Evolutionary conservation across 1,284 basidiomycete species (phyloP), one percentile per base, ranked within the genome.

Genomic region (Heliocybe sulcata): DNA sequence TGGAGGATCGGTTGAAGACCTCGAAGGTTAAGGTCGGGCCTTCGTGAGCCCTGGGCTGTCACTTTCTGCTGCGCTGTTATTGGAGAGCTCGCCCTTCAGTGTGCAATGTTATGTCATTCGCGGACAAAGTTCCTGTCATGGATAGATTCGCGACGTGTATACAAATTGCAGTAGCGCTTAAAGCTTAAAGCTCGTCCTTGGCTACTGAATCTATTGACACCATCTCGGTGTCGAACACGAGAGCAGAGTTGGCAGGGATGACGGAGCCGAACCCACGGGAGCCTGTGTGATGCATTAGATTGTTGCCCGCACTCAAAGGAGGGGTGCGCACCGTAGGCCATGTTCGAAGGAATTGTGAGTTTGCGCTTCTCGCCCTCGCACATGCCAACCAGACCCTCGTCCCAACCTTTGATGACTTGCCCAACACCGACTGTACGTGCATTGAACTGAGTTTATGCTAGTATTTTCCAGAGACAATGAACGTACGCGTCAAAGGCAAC

Each of bases 201-300:
- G 47, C 8, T 23, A 29, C 47, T 23, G 22, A 29, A 16, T 58
- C 42, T 80, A 69, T 57, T 87, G 60, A 47, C 76, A 88, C 71
- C 19, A 95, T 79, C 69, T 95, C 92, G 31, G 90, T 90, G 19
- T 94, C 90, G 71, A 98, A 98, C 31, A 94, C 85, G 33, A 98
- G 79, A 4, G 88, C 86, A 2, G 94, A 85, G 64, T 87, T 78
- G 25, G 88, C 77, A 20, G 95, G 95, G 58, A 98, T 98, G 54
- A 87, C 72, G 11, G 69, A 73, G 20, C 90, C 90, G 57, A 86
- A 85, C 2, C 91, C 92, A 38, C 87, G 80, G 1, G 79, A 71
- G 49, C 94, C 94, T 90, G 65, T 23, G 29, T 55, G 12, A 45
- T 51, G 35, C 42, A 49, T 23, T 47, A 26, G 33, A 25, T 1